Conservation (phyloP, 148 eudicot species). For the Cornus florida region DNA sequence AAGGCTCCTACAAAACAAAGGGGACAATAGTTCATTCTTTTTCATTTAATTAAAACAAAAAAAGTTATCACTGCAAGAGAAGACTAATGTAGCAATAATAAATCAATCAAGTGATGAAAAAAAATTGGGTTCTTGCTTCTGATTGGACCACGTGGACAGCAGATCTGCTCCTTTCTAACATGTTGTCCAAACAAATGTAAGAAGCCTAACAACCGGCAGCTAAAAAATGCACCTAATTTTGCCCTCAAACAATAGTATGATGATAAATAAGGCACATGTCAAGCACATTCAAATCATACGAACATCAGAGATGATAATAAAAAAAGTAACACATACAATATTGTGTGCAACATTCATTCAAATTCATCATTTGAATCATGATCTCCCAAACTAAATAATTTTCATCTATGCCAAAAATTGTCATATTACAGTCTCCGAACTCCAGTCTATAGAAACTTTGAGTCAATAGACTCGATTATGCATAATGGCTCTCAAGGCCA, state of each 20-base stretch:
- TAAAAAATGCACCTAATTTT: not conserved
- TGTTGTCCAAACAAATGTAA: no score
- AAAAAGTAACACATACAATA: not conserved
- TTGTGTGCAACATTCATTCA: not conserved
- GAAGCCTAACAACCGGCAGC: not conserved
- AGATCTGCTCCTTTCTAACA: no score
- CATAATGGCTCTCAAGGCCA: not conserved
- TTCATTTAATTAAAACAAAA: not conserved
- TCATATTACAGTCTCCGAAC: not conserved
- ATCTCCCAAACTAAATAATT: not conserved
- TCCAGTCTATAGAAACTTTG: not conserved
- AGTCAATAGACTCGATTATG: not conserved
- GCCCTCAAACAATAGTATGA: not conserved
- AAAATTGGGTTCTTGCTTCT: no score
- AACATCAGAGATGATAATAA: no score
- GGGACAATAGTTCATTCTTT: not conserved
- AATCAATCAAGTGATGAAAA: no score
- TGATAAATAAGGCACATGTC: not conserved
- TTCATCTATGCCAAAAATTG: not conserved
- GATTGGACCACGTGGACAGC: no score
- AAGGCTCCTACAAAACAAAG: constrained; percentile 32
- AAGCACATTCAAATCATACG: not conserved
- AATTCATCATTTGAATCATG: no score
- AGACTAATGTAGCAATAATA: no score
- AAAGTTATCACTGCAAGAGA: not conserved